These are phyloP conservation scores for Fomitopsis betulina DNA, from an alignment of 1,284 basidiomycete species.

Conservation along the genomic window DNA sequence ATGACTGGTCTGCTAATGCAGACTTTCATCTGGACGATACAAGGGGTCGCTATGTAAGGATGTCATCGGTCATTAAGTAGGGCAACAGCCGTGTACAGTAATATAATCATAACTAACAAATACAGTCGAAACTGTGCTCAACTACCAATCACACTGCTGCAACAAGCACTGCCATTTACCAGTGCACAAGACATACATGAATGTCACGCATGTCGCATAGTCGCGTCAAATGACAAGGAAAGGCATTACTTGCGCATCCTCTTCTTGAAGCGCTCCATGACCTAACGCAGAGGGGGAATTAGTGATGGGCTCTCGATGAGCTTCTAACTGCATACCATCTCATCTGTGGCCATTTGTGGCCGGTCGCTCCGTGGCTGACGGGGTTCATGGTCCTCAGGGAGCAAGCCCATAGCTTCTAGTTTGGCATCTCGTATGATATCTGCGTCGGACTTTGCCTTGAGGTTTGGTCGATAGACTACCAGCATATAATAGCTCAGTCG, in stretches of 20 bases:
- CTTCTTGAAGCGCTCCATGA: conserved; percentile 87
- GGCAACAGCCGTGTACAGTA: too few relatives aligned
- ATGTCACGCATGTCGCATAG: too few relatives aligned
- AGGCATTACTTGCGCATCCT: conserved; percentile 64
- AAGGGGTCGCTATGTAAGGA: too few relatives aligned
- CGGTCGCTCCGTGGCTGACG: conserved; percentile 49
- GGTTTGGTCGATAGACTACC: conserved; percentile 78
- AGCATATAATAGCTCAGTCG: conserved; percentile 4
- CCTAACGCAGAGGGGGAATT: conserved; percentile 34
- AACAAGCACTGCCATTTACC: too few relatives aligned
- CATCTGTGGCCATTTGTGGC: conserved; percentile 85
- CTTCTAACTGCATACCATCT: conserved; percentile 54
- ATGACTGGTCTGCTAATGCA: too few relatives aligned
- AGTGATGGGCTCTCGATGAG: not conserved
- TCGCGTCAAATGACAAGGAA: not conserved
- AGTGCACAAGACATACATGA: too few relatives aligned
- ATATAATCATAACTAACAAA: too few relatives aligned
- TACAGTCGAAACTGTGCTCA: not conserved
- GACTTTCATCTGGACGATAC: too few relatives aligned
- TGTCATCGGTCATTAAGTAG: too few relatives aligned
- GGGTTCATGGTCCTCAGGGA: conserved; percentile 45
- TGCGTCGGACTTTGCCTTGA: conserved; percentile 77
- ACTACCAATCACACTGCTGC: too few relatives aligned
- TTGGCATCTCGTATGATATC: conserved; percentile 85
- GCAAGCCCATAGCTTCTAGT: conserved; percentile 75